Base-by-base conservation (phyloP, 768 basidiomycete species). In the Auricularia cornea region DNA sequence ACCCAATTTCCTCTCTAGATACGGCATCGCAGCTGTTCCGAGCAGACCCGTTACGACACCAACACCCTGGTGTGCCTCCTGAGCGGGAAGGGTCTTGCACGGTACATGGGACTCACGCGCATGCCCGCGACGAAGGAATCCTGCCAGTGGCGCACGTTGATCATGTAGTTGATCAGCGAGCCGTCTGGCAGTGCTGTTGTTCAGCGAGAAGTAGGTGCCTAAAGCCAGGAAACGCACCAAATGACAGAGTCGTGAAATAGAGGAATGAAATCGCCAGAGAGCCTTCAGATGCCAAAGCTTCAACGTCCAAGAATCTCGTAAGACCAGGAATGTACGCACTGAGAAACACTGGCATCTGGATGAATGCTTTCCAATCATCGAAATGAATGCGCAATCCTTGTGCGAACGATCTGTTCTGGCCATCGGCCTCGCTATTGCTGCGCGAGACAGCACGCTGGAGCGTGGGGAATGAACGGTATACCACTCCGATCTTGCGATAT, bases 41-140 rank as follows among this genome's bases (percentile, higher is more conserved):
- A 74, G 38, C 1, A 84, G 72, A 0, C 83, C 83, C 2, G 79
- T 77, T 5, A 80, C 69, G 8, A 81, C 80, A 59, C 76, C 77
- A 3, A 79, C 61, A 0, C 75, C 81, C 44, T 48, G 10, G 20
- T 6, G n/a, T n/a, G n/a, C n/a, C n/a, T n/a, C n/a, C n/a, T n/a
- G n/a, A n/a, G n/a, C n/a, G n/a, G n/a, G n/a, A n/a, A n/a, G n/a
- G n/a, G n/a, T n/a, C n/a, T n/a, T n/a, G n/a, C n/a, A n/a, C n/a
- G n/a, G 16, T 48, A 18, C 20, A 20, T 6, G 11, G 20, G 20
- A 20, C 44, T 6, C 4, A 48, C 44, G 1, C 82, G 73, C 80
- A 81, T 81, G 0, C 75, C 80, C 0, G 82, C 81, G 30, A 84
- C 71, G 68, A 83, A 81, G 0, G 76, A 70, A 63, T 84, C 82